Evolutionary conservation across 148 eudicot species (phyloP).

Genomic region (Vaccinium vitisidaea): DNA sequence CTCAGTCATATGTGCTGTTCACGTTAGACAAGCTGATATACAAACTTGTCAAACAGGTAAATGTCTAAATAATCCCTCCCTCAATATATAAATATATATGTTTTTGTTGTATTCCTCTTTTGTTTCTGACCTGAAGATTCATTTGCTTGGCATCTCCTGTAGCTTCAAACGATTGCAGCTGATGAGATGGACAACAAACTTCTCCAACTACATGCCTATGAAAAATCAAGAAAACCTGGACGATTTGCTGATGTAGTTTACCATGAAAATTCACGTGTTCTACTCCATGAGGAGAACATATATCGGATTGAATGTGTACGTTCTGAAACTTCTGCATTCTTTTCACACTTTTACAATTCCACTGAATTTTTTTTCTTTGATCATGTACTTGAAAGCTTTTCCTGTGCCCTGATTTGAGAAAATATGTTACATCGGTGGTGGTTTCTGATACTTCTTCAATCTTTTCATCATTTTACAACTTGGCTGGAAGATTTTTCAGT

Average conservation of each 20-base stretch:
- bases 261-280: conserved; percentile 70
- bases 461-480: conserved; percentile 1
- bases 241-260: conserved; percentile 65
- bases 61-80: conserved; percentile 1
- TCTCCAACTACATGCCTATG: conserved; percentile 78
- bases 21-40: conserved; percentile 90
- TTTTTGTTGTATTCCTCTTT: neutral
- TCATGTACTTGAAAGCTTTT: no score
- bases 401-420: no score
- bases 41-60: conserved; percentile 86
- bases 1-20: conserved; percentile 84
- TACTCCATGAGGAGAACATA: conserved; percentile 74
- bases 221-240: conserved; percentile 62
- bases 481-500: neutral
- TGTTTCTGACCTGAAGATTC: conserved; percentile 16
- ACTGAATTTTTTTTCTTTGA: no score
- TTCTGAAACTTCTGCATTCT: neutral
- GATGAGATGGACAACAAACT: conserved; percentile 78
- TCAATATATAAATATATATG: neutral
- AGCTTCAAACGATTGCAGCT: conserved; percentile 76
- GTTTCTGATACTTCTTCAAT: no score
- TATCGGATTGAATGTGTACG: conserved; percentile 83
- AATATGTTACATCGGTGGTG: no score
- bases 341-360: no score
- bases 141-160: conserved; percentile 14